phyloP scores from a whole-genome alignment of 2,329 filamentous ascomycete genomes.

The Ascochyta clinopodiicola region DNA sequence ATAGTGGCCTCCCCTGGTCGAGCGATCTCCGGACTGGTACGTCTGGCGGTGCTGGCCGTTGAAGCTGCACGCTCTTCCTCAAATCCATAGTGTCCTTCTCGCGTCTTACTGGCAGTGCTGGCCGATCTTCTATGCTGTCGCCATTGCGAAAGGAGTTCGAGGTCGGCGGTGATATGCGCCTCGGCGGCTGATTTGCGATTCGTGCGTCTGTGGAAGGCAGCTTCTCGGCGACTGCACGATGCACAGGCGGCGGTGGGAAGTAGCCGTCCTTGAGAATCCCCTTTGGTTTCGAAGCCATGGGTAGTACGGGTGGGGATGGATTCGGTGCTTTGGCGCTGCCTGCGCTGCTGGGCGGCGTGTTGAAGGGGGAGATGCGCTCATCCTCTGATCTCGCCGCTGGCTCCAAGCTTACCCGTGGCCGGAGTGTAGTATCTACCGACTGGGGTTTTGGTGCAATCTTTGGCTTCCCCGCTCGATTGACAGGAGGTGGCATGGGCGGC shows the following conservation, averaged over 20 bases:
- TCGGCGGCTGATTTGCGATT: constrained; percentile 23
- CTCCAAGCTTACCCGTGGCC: constrained; percentile 32
- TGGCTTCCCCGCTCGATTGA: constrained; percentile 83
- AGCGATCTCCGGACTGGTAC: constrained; percentile 46
- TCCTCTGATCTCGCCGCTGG: constrained; percentile 54
- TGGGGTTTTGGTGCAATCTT: constrained; percentile 62
- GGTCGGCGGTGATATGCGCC: constrained; percentile 22
- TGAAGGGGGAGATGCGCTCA: constrained; percentile 76
- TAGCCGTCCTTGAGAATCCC: constrained; percentile 37
- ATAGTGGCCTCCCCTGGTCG: constrained; percentile 40
- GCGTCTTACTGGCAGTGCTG: constrained; percentile 56
- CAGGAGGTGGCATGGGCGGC: constrained; percentile 67
- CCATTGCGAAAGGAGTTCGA: constrained; percentile 17
- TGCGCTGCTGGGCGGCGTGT: constrained; percentile 79
- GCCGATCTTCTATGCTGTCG: constrained; percentile 54
- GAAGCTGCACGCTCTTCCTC: constrained; percentile 43
- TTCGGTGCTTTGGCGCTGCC: constrained; percentile 55
- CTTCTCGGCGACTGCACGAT: constrained; percentile 40
- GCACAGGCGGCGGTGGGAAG: constrained; percentile 41
- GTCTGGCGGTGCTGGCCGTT: constrained; percentile 39
- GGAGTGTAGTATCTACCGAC: constrained; percentile 33
- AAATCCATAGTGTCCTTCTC: constrained; percentile 44
- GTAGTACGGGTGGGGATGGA: constrained; percentile 29
- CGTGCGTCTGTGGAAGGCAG: constrained; percentile 31
- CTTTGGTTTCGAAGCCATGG: constrained; percentile 36